A percentile compares a stretch with the other conserved stretches of the same genome.
phyloP scores from a whole-genome alignment of 73 alveolate species.

The Tetrahymena elliotti region DNA sequence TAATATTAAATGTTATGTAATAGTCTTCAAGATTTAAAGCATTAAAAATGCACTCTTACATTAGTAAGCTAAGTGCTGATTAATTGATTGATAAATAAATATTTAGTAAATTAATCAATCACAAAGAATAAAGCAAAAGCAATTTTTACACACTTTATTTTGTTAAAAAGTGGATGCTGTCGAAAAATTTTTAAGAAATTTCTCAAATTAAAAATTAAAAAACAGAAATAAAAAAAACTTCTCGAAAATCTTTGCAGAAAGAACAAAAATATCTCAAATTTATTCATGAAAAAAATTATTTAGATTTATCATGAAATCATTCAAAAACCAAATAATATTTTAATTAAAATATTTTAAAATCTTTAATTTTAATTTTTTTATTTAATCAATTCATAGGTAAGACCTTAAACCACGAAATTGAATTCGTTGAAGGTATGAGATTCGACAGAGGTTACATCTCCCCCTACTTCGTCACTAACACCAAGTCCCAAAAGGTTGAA shows the following conservation, averaged over 20 bases:
- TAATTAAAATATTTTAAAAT: no score
- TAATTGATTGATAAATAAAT: no score
- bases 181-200: background rate
- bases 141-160: background rate
- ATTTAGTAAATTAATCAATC: background rate
- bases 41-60: background rate
- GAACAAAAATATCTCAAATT: background rate
- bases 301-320: background rate
- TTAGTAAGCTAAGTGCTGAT: background rate
- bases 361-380: background rate
- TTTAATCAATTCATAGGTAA: slow-evolving; percentile 62
- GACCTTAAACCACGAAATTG: slow-evolving; percentile 95
- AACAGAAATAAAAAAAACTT: background rate
- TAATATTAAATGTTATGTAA: no score
- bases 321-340: no score
- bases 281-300: no score
- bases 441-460: slow-evolving; percentile 97
- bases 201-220: background rate
- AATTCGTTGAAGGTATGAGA: slow-evolving; percentile 95
- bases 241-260: background rate
- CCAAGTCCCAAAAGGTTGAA: slow-evolving; percentile 79
- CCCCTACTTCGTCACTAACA: slow-evolving; percentile 95
- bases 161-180: background rate
- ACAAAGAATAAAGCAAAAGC: background rate
- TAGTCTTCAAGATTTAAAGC: background rate